Base-by-base conservation (phyloP, 306 rosid genomes). In the Vachellia collinsii region DNA sequence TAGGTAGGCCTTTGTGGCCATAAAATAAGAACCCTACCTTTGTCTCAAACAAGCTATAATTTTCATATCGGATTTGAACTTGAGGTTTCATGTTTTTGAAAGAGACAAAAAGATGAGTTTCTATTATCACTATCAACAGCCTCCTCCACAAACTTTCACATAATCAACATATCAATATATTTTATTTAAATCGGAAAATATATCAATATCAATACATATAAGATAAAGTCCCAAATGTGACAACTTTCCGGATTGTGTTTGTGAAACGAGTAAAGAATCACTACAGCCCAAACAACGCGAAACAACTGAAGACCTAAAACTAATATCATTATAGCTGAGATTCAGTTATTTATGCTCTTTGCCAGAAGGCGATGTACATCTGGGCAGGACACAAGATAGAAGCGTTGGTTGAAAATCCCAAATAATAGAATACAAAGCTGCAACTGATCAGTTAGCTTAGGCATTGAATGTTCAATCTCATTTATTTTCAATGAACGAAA, bases 401-500 rank as follows among this genome's bases (percentile, higher is more conserved):
- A n/a, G 48, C 22, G 34, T 10, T 4, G 73, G 36, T 20, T 17
- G 61, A 66, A 79, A 17, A 58, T 23, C 12, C 46, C 64, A 34
- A 58, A 19, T 37, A 79, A 20, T 20, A 64, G 13, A 64, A 69
- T 36, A 36, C 43, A 61, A 3, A 62, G 25, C 79, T 76, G 63
- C 74, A 65, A 68, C 74, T 43, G 70, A 74, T 72, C 34, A 19
- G 68, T 63, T 37, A 80, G 74, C 73, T 68, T 72, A 43, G 68
- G 69, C 67, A 75, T 65, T 64, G 80, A 69, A 62, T 78, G n/a
- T 74, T 56, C 79, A 79, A 62, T 85, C 84, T 76, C 79, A 69
- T 82, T 90, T 89, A 90, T 89, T 90, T 74, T 82, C 43, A 51
- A 73, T 42, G 37, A 43, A 79, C 64, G 46, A 77, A 64, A 64